Percentiles rank a stretch among this genome's conserved stretches.
These are phyloP conservation scores for Dalechampia spathulata DNA, from an alignment of 441 rosid species.

Conservation along the genomic window DNA sequence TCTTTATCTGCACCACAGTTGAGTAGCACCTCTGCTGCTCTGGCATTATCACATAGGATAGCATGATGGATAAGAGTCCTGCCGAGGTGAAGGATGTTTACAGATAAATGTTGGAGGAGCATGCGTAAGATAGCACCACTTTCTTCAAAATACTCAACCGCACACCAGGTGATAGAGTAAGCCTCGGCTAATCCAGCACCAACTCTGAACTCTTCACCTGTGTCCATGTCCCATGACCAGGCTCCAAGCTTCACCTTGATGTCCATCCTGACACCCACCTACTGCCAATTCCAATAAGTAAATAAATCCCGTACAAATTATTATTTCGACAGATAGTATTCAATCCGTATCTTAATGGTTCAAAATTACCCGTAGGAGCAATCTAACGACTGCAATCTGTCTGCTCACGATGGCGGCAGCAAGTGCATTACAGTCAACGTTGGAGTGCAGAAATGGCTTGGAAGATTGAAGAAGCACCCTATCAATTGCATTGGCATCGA, in stretches of 20 bases:
- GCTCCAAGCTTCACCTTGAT: constrained; percentile 71
- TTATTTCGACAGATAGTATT: too few relatives aligned
- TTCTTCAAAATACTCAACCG: constrained; percentile 85
- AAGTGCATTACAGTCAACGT: constrained; percentile 84
- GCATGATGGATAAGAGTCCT: constrained; percentile 94
- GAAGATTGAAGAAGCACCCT: constrained; percentile 78
- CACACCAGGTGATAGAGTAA: constrained; percentile 81
- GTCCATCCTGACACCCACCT: constrained; percentile 68
- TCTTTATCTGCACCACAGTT: constrained; percentile 53
- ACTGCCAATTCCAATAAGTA: constrained; percentile 13
- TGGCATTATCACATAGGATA: constrained; percentile 63
- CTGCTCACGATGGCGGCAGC: constrained; percentile 78
- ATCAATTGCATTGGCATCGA: constrained; percentile 57
- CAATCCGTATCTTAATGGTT: too few relatives aligned
- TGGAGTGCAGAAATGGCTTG: constrained; percentile 77
- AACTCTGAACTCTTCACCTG: constrained; percentile 84
- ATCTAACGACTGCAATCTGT: constrained; percentile 62
- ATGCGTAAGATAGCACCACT: constrained; percentile 61
- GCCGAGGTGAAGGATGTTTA: constrained; percentile 47
- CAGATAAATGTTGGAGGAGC: constrained; percentile 47
- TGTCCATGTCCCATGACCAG: constrained; percentile 87
- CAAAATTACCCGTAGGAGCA: constrained; percentile 63
- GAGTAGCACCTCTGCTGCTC: constrained; percentile 57
- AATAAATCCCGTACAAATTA: not conserved
- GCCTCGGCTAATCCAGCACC: constrained; percentile 97